Evolutionary conservation across 2,329 filamentous ascomycete species (phyloP), one percentile per base, ranked within the genome.

Genomic region (Westerdykella aurantiaca): DNA sequence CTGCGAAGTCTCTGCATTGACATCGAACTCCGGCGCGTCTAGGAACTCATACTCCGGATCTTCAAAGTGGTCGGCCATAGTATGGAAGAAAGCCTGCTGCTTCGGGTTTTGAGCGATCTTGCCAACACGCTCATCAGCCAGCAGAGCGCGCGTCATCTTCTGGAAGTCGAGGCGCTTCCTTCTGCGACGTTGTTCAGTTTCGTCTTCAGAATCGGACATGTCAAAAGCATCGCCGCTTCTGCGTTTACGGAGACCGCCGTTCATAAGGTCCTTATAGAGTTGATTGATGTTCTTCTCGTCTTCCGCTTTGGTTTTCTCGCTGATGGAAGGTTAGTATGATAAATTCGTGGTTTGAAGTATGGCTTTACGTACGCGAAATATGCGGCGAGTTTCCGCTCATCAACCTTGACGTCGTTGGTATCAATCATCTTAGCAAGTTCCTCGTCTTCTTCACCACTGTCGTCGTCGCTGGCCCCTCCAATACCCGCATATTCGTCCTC

Each of bases 401-500:
- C 85, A 4, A 81, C 80, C n/a, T 85, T 77, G 51, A 91, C 83
- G 25, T 82, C 80, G 44, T 80, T 81, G 18, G 85, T 81, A 62
- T 97, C 90, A 60, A 98, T 95, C 81, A 98, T 94, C 50, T 88
- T 83, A 55, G 85, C 80, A 50, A 93, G 80, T 6, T 86, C 79
- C 23, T 82, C 82, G 45, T 86, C 81, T 47, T 89, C 86, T 43
- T 83, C 84, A 35, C 79, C 84, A 37, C 82, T 83, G 51, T 91
- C 88, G 53, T 97, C 91, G 47, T 91, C 90, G 66, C 90, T 91
- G 10, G 75, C 85, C 50, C 93, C 93, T 53, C 93, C 93, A 9
- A 98, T 75, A 4, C 93, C 93, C 33, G 90, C 91, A 64, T 97
- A 98, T 67, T 98, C 93, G 63, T 98, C 93, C 63, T 98, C 94